These are phyloP conservation scores for Hydrangea macrophylla DNA, from an alignment of 148 eudicot genomes.

Conservation along the genomic window DNA sequence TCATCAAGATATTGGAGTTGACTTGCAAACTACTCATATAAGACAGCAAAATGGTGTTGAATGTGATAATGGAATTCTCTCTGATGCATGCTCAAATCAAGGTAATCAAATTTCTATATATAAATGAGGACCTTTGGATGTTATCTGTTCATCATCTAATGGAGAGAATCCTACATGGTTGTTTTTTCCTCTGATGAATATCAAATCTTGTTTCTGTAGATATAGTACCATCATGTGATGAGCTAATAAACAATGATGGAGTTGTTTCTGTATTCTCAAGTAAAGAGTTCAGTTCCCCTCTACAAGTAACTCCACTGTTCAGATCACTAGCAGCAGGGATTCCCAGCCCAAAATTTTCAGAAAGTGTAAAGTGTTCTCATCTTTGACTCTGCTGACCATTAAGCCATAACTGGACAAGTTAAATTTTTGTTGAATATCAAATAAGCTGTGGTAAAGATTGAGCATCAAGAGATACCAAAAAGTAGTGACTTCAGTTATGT, in stretches of 20 bases:
- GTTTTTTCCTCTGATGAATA: neutral
- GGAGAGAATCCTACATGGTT: neutral
- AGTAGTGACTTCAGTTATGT: no score
- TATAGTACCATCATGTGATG: constrained; percentile 27
- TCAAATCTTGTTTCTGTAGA: constrained; percentile 26
- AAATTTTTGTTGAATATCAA: no score
- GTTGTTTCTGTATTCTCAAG: constrained; percentile 28
- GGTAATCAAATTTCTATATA: constrained; percentile 22
- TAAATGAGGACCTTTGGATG: neutral
- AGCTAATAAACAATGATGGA: constrained; percentile 18
- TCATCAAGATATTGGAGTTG: constrained; percentile 38
- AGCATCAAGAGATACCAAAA: no score
- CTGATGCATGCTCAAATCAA: constrained; percentile 36
- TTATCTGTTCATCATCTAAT: neutral
- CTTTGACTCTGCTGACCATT: constrained; percentile 9
- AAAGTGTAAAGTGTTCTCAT: constrained; percentile 73
- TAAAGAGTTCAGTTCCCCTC: constrained; percentile 65
- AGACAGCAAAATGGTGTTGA: constrained; percentile 32
- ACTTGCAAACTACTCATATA: constrained; percentile 31
- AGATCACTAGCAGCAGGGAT: constrained; percentile 68
- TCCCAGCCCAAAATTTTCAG: constrained; percentile 96
- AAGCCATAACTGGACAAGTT: no score
- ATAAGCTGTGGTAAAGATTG: no score
- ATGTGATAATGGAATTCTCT: constrained; percentile 27
- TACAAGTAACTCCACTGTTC: constrained; percentile 83